These are phyloP conservation scores for Exidia glandulosa DNA, from an alignment of 768 basidiomycete genomes.

Conservation along the genomic window DNA sequence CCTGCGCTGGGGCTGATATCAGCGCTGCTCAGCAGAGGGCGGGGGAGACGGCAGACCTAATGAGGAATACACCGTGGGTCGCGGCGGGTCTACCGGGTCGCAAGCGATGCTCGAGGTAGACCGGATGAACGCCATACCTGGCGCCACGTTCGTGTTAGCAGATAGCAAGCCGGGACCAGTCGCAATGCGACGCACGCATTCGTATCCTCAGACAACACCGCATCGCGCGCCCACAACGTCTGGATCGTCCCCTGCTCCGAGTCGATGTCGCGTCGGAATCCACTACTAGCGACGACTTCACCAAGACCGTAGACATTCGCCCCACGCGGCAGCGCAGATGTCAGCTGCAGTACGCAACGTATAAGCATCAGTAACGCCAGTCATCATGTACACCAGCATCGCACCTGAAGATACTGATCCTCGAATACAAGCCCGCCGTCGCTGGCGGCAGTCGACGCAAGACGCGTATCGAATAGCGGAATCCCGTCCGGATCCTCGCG, in stretches of 20 bases:
- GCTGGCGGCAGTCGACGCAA: slow-evolving; percentile 25
- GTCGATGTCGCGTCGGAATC: not conserved
- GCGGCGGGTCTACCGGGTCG: not conserved
- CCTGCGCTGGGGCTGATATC: slow-evolving; percentile 25
- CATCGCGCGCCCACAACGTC: slow-evolving; percentile 59
- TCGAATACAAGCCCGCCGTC: slow-evolving; percentile 18
- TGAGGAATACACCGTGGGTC: slow-evolving; percentile 24
- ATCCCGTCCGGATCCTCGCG: slow-evolving; percentile 38
- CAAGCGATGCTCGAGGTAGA: slow-evolving; percentile 8
- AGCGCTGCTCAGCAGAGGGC: not conserved
- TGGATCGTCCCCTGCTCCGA: slow-evolving; percentile 36
- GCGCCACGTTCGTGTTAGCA: too few species aligned
- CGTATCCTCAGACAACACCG: too few species aligned
- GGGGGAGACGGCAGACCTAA: slow-evolving; percentile 7
- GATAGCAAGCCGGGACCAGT: too few species aligned
- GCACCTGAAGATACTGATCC: slow-evolving; percentile 19
- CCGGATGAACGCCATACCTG: slow-evolving; percentile 6
- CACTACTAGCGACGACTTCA: slow-evolving; percentile 5
- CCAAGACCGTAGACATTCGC: slow-evolving; percentile 25
- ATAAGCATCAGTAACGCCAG: not conserved
- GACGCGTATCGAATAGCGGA: slow-evolving; percentile 63
- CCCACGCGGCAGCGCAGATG: slow-evolving; percentile 10
- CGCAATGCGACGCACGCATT: too few species aligned
- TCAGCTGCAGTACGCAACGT: not conserved
- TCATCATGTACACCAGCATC: not conserved